Conservation (phyloP, 768 basidiomycete species). For the Lactarius sp. region DNA sequence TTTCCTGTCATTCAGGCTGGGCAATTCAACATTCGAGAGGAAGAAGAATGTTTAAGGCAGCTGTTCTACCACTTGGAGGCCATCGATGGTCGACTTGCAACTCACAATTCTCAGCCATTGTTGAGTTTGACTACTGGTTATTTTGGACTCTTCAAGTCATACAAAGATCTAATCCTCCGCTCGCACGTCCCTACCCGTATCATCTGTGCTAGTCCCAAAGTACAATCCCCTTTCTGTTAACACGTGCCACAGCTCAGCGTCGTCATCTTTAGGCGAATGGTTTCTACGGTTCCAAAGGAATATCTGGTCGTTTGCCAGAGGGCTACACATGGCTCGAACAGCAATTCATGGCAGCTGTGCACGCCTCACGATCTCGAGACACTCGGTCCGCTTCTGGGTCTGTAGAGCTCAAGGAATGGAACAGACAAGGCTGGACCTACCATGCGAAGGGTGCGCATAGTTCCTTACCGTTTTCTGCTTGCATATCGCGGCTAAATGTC, state of each 20-base stretch:
- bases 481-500: background rate
- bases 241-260: background rate
- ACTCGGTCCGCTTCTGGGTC: slow-evolving; percentile 36
- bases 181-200: slow-evolving; percentile 60
- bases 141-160: slow-evolving; percentile 79
- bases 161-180: slow-evolving; percentile 66
- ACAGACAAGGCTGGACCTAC: slow-evolving; percentile 89
- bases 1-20: slow-evolving; percentile 89
- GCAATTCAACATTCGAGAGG: slow-evolving; percentile 80
- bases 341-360: slow-evolving; percentile 68
- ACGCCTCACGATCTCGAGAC: slow-evolving; percentile 35
- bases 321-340: slow-evolving; percentile 88
- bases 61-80: slow-evolving; percentile 45
- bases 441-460: slow-evolving; percentile 83
- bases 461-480: background rate
- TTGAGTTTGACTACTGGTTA: slow-evolving; percentile 93
- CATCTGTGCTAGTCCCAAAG: slow-evolving; percentile 83
- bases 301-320: slow-evolving; percentile 93
- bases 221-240: slow-evolving; percentile 32
- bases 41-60: slow-evolving; percentile 57
- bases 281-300: slow-evolving; percentile 82
- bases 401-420: slow-evolving; percentile 84
- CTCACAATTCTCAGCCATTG: slow-evolving; percentile 34
- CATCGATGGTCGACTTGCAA: background rate
- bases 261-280: slow-evolving; percentile 74